Percentiles rank a stretch among this genome's conserved stretches.
These are phyloP conservation scores for Trematosphaeria pertusa DNA, from an alignment of 2,329 filamentous ascomycete species.

Conservation along the genomic window DNA sequence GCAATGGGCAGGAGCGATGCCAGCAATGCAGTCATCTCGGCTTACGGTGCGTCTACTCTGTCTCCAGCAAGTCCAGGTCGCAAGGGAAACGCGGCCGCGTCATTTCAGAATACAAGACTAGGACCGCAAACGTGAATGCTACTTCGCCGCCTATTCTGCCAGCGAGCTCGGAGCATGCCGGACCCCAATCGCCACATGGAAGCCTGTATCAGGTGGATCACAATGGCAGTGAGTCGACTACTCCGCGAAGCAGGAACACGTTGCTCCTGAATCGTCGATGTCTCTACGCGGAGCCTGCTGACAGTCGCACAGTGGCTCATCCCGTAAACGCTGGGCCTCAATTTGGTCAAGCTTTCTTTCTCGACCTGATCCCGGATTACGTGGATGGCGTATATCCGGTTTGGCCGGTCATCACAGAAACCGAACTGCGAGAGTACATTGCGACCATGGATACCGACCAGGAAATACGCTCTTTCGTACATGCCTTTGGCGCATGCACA, in stretches of 20 bases:
- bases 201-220: constrained; percentile 21
- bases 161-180: constrained; percentile 21
- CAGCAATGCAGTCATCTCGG: constrained; percentile 49
- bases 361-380: constrained; percentile 55
- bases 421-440: constrained; percentile 48
- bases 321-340: constrained; percentile 13
- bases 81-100: constrained; percentile 50
- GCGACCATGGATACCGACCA: constrained; percentile 47
- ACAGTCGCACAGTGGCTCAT: neutral
- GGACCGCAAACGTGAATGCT: constrained; percentile 26
- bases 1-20: constrained; percentile 55
- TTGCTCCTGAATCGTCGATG: constrained; percentile 22
- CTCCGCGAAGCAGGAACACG: constrained; percentile 16
- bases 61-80: constrained; percentile 46
- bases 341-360: constrained; percentile 46
- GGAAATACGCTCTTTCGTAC: constrained; percentile 52
- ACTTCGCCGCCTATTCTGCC: constrained; percentile 35
- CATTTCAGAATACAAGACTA: constrained; percentile 51
- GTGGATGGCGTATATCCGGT: constrained; percentile 56
- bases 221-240: constrained; percentile 18
- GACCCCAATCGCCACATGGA: constrained; percentile 18
- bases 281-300: neutral
- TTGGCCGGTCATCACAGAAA: constrained; percentile 54
- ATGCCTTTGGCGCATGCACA: constrained; percentile 55
- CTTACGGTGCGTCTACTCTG: constrained; percentile 55